Evolutionary conservation across 2,329 filamentous ascomycete genomes (phyloP), one percentile per base, ranked within the genome.

Genomic region (Tolypocladium ovalisporum): DNA sequence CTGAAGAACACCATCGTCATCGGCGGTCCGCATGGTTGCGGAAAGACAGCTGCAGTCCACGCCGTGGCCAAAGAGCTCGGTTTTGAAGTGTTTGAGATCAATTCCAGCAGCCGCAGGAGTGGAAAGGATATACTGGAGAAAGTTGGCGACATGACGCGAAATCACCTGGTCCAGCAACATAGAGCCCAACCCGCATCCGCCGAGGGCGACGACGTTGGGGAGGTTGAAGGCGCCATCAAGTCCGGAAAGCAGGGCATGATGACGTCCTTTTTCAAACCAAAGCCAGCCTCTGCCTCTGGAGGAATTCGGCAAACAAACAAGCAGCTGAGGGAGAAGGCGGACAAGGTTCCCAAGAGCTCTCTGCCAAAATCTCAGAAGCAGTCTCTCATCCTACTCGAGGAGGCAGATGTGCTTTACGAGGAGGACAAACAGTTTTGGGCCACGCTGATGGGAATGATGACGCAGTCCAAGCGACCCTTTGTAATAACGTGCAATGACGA

Each of bases 401-500:
- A 99, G 71, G 90, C 90, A 0, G 95, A 99, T 67, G 75, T 97
- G 19, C 79, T 99, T 1, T 99, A 94, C 68, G 92, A 96, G 56
- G 93, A 97, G 68, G 94, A 99, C 69, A 93, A 90, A 70, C 87
- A 93, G 61, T 99, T 99, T 67, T 99, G 94, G 94, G 73, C 80
- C 1, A 94, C 90, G 0, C 82, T 97, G 4, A 77, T 89, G 51
- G 81, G 82, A 24, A 80, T 99, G 59, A 90, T 96, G 58, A 75
- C 79, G 12, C 87, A 91, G 64, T 97, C 94, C 0, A 96, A 90
- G 71, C 83, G 94, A 36, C 94, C 94, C 0, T 91, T 99, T 61
- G 81, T 99, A 65, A 88, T 99, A 75, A 99, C 94, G 0, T 99
- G 95, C 75, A 97, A 92, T 63, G 85, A 97, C 62, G 93, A 97